These are phyloP conservation scores for Trichoderma atroviride DNA, from an alignment of 2,329 filamentous ascomycete species.

Conservation along the genomic window DNA sequence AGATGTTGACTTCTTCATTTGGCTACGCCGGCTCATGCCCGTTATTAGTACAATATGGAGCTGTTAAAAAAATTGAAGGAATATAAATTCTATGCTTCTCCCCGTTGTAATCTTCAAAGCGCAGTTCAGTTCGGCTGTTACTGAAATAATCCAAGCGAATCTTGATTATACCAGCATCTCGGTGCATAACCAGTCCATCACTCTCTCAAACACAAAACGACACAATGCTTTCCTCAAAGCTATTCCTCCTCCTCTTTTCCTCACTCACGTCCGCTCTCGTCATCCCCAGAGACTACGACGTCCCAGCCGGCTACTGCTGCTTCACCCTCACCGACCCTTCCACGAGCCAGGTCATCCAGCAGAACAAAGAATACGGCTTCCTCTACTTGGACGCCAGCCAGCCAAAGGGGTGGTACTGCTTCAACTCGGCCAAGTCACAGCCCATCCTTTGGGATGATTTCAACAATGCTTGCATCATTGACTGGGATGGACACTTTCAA, in stretches of 20 bases:
- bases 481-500: constrained; percentile 33
- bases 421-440: constrained; percentile 33
- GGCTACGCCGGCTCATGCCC: background rate
- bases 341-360: constrained; percentile 33
- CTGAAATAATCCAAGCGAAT: too few species aligned
- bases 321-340: constrained; percentile 38
- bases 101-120: background rate
- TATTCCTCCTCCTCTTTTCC: constrained; percentile 30
- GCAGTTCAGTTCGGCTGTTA: background rate
- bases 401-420: constrained; percentile 39
- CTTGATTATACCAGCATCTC: background rate
- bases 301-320: constrained; percentile 36
- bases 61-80: background rate
- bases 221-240: constrained; percentile 30
- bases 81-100: background rate
- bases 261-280: constrained; percentile 32
- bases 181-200: background rate
- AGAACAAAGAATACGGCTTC: constrained; percentile 34
- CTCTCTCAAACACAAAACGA: background rate
- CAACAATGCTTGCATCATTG: constrained; percentile 41
- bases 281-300: constrained; percentile 26
- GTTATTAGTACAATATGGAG: background rate
- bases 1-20: background rate
- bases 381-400: constrained; percentile 35
- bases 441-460: constrained; percentile 35